Evolutionary conservation across 2,329 filamentous ascomycete genomes (phyloP).

Genomic region (Alternaria dauci): DNA sequence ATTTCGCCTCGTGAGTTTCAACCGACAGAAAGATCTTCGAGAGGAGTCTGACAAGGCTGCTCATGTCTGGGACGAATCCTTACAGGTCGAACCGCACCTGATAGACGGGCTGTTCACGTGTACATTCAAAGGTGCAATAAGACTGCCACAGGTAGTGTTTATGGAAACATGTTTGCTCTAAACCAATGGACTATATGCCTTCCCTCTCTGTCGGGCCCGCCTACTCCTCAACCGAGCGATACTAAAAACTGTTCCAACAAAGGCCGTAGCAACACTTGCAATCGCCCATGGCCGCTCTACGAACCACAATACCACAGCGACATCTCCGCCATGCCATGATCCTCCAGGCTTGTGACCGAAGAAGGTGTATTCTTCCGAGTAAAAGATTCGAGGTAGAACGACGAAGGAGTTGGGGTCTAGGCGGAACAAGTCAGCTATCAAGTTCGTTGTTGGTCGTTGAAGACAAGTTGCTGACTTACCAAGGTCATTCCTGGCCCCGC

Average conservation of each 20-base stretch:
- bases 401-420: slow-evolving; percentile 21
- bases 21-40: not conserved
- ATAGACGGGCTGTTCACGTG: not conserved
- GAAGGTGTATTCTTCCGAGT: slow-evolving; percentile 42
- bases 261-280: slow-evolving; percentile 2
- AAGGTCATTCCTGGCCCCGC: not conserved
- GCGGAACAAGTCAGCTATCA: not conserved
- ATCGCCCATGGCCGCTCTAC: slow-evolving; percentile 22
- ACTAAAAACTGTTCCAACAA: not conserved
- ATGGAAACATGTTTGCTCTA: not conserved
- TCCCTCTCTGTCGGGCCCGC: not conserved
- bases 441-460: too few species aligned
- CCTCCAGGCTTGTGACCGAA: slow-evolving; percentile 43
- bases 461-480: not conserved
- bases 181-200: not conserved
- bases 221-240: not conserved
- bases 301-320: slow-evolving; percentile 40
- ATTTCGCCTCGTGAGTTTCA: too few species aligned
- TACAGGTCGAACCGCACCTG: not conserved
- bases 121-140: not conserved
- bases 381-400: slow-evolving; percentile 38
- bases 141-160: not conserved
- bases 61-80: not conserved
- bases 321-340: slow-evolving; percentile 44
- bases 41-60: not conserved